Evolutionary conservation across 371 early-diverging fungal species (phyloP), one percentile per base, ranked within the genome.

Genomic region (Mucor circinelloides): DNA sequence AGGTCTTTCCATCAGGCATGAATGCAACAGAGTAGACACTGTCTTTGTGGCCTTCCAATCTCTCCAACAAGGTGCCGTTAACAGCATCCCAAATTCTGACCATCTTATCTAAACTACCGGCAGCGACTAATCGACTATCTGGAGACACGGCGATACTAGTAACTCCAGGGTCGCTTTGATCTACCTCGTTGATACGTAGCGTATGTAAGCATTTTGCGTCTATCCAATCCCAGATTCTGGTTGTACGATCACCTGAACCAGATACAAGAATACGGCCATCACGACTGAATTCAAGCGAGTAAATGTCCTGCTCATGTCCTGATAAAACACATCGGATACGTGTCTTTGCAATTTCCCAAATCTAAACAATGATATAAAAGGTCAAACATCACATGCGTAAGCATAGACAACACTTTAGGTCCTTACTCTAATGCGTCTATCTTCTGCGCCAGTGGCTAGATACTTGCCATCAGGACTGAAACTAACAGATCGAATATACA

Each of bases 261-360:
- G 93, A 93, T 8, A 97, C 94, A 54, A 99, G 88, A 40, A 87
- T 87, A 64, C 89, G 83, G 27, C 99, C 98, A 77, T 97, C 95
- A 15, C 91, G 80, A 66, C 95, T 94, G 78, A 96, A 98, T 67
- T 97, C 99, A 68, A 99, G 82, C 28, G 93, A 91, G 73, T 97
- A 97, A 68, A 99, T 97, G 74, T 98, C 99, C 77, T 95, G 94
- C 44, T 93, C 95, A 74, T 99, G 99, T 9, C 99, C 99, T 48
- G 79, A 78, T 70, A 93, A 85, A 2, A 86, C 76, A 68, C 86
- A 85, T 56, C 85, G 84, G 60, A 93, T 89, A 36, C 83, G 72
- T 69, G 86, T 87, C 61, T 81, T 89, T 57, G 76, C 74, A 34
- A 93, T 90, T 69, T 93, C 93, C 93, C 93, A 92, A 55, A 93